Evolutionary conservation across 805 yeast species (phyloP).

Genomic region (Pichia californica): DNA sequence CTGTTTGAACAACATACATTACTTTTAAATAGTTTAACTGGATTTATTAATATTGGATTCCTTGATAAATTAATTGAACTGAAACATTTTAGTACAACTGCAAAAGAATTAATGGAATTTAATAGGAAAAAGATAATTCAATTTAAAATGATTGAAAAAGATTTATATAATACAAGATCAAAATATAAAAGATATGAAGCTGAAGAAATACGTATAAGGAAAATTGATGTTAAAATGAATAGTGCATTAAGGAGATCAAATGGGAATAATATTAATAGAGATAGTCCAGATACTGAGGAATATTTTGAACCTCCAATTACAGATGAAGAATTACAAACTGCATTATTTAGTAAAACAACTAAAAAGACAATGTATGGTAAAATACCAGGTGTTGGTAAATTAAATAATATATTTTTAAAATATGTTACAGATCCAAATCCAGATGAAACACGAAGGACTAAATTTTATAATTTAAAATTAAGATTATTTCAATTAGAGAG

Average conservation of each 20-base stretch:
- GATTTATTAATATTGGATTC: slow-evolving; percentile 25
- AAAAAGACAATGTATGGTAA: slow-evolving; percentile 26
- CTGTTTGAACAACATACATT: slow-evolving; percentile 70
- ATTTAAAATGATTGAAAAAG: slow-evolving; percentile 23
- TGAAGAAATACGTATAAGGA: slow-evolving; percentile 27
- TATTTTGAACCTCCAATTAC: slow-evolving; percentile 24
- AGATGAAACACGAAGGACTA: slow-evolving; percentile 29
- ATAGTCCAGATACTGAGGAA: slow-evolving; percentile 7
- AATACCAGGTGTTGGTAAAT: slow-evolving; percentile 30
- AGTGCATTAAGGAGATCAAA: slow-evolving; percentile 22
- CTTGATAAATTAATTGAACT: slow-evolving; percentile 31
- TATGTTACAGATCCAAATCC: slow-evolving; percentile 31
- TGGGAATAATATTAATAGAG: background rate
- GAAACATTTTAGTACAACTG: slow-evolving; percentile 27
- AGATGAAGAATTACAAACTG: slow-evolving; percentile 28
- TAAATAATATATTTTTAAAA: slow-evolving; percentile 29
- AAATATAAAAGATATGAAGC: slow-evolving; percentile 23
- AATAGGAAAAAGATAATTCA: slow-evolving; percentile 31
- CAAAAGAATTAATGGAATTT: slow-evolving; percentile 28
- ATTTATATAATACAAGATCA: slow-evolving; percentile 20
- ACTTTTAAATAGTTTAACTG: slow-evolving; percentile 36
- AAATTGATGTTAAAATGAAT: slow-evolving; percentile 28
- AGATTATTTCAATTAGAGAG: slow-evolving; percentile 27
- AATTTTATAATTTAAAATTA: slow-evolving; percentile 25
- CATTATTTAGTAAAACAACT: slow-evolving; percentile 22